phyloP scores from a whole-genome alignment of 345 rosid species.

The Eucalyptus paniculata region DNA sequence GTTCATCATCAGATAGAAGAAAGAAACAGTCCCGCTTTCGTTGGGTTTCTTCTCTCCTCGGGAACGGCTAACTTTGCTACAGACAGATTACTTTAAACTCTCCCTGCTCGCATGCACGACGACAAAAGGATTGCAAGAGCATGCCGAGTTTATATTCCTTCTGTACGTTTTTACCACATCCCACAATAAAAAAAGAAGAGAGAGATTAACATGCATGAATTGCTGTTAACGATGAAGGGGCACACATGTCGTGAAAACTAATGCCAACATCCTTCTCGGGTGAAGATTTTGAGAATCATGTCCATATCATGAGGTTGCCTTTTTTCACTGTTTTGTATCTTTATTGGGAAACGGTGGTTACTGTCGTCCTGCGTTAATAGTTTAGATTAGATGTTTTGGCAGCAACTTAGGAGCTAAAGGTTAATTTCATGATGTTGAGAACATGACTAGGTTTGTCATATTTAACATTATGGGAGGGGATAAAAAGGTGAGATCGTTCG shows the following conservation, averaged over 20 bases:
- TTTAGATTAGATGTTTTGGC: background rate
- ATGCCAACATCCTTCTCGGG: background rate
- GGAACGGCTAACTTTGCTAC: background rate
- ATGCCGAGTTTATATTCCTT: background rate
- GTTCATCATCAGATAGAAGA: background rate
- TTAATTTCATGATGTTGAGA: background rate
- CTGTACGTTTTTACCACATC: background rate
- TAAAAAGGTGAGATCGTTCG: background rate
- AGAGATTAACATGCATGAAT: background rate
- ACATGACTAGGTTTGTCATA: background rate
- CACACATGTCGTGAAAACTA: background rate
- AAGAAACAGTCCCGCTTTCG: background rate
- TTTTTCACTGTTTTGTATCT: background rate
- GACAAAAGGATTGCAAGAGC: background rate
- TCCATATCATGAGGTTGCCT: background rate
- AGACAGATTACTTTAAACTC: background rate
- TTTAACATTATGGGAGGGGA: background rate
- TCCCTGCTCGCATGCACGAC: background rate
- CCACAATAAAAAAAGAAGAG: background rate
- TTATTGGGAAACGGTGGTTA: background rate
- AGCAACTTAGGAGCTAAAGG: background rate
- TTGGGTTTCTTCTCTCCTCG: background rate
- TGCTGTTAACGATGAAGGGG: background rate
- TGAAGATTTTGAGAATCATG: background rate
- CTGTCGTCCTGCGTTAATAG: background rate